These are phyloP conservation scores for Panicum virgatum DNA, from an alignment of 202 grass and related monocot genomes.

Conservation along the genomic window DNA sequence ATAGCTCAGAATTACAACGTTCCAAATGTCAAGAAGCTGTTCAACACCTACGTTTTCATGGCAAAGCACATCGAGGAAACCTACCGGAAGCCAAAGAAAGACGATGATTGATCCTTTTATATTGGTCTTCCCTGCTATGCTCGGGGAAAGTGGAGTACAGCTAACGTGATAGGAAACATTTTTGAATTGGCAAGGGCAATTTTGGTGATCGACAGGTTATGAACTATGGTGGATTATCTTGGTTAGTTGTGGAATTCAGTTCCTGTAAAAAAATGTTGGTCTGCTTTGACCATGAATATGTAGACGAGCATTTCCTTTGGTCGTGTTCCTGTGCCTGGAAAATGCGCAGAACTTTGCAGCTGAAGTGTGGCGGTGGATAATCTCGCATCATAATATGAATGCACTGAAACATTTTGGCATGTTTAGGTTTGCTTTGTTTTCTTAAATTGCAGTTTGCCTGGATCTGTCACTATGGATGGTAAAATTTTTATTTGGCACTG, in stretches of 20 bases:
- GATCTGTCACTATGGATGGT: neutral
- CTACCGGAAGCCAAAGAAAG: conserved; percentile 83
- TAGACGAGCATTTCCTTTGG: neutral
- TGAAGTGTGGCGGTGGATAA: neutral
- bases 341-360: neutral
- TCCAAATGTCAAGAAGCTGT: conserved; percentile 73
- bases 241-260: neutral
- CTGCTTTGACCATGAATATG: neutral
- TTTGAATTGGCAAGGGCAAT: neutral
- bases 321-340: neutral
- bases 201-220: conserved; percentile 9
- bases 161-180: conserved; percentile 7
- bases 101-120: conserved; percentile 44
- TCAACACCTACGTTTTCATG: conserved; percentile 69
- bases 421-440: neutral
- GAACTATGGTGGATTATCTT: neutral
- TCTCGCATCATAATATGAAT: neutral
- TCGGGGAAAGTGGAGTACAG: neutral
- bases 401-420: neutral
- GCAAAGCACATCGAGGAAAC: conserved; percentile 88
- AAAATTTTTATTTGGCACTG: neutral
- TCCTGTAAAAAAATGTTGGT: neutral
- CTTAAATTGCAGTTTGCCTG: too few species aligned
- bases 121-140: neutral
- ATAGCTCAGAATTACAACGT: conserved; percentile 87